Evolutionary conservation across 2,329 filamentous ascomycete genomes (phyloP).

Genomic region (Trichothecium sympodiale): DNA sequence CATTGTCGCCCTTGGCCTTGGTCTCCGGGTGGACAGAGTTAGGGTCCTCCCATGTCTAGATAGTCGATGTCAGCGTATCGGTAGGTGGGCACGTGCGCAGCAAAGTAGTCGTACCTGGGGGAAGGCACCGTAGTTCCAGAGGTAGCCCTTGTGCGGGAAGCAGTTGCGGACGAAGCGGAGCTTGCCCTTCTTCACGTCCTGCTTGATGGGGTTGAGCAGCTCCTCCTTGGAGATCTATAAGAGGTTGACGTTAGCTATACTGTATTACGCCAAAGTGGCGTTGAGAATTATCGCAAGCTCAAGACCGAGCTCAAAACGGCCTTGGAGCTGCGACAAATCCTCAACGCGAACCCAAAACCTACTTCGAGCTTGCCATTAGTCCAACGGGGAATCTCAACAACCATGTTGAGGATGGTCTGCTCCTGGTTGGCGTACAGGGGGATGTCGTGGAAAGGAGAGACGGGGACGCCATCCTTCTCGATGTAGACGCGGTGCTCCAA

Average conservation of each 20-base stretch:
- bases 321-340: not conserved
- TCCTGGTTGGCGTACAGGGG: slow-evolving; percentile 95
- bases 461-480: slow-evolving; percentile 88
- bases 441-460: slow-evolving; percentile 98
- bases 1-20: slow-evolving; percentile 99
- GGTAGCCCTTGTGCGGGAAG: slow-evolving; percentile 99
- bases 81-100: not conserved
- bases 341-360: slow-evolving; percentile 21
- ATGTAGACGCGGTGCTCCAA: slow-evolving; percentile 96
- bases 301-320: too few species aligned
- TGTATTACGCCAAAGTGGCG: not conserved
- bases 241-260: not conserved
- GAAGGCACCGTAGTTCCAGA: slow-evolving; percentile 99
- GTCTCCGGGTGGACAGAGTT: slow-evolving; percentile 94
- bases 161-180: slow-evolving; percentile 99
- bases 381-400: slow-evolving; percentile 99
- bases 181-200: slow-evolving; percentile 99
- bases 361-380: slow-evolving; percentile 99
- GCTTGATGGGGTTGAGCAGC: slow-evolving; percentile 96
- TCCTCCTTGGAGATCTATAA: slow-evolving; percentile 95
- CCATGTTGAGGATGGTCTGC: slow-evolving; percentile 95
- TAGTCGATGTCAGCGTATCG: slow-evolving; percentile 6
- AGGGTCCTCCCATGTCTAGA: slow-evolving; percentile 97
- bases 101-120: slow-evolving; percentile 59
- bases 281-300: too few species aligned